Evolutionary conservation across 768 basidiomycete genomes (phyloP).

Genomic region (Phlebiopsis gigantea): DNA sequence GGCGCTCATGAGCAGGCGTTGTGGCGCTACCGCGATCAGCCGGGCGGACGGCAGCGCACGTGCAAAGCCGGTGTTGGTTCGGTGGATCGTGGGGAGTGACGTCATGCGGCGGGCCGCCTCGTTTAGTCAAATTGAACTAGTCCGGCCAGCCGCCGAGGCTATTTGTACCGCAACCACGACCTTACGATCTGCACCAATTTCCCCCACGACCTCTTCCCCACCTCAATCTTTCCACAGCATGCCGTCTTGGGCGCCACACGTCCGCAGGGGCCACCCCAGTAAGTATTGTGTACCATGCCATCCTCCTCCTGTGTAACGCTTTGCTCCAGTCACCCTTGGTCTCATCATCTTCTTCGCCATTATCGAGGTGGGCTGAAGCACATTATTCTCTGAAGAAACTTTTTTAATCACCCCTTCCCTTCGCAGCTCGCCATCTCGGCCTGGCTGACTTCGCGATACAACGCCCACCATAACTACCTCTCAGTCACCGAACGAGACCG

Average conservation of each 20-base stretch:
- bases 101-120: conserved; percentile 1
- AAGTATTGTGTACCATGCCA: background rate
- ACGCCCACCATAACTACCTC: conserved; percentile 47
- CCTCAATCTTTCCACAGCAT: background rate
- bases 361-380: conserved; percentile 47
- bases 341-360: conserved; percentile 56
- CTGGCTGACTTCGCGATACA: conserved; percentile 64
- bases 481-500: conserved; percentile 49
- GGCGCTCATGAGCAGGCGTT: conserved; percentile 1
- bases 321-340: conserved; percentile 41
- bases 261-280: conserved; percentile 16
- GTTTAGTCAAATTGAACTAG: background rate
- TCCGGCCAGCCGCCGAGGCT: background rate
- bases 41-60: background rate
- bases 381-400: background rate
- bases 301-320: background rate
- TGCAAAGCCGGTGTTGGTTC: background rate
- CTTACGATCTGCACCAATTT: conserved; percentile 3
- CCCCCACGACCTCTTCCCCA: conserved; percentile 1
- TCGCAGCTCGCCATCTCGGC: conserved; percentile 62
- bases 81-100: background rate
- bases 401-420: background rate
- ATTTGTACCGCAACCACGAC: background rate
- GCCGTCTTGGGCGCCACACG: conserved; percentile 9
- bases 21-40: conserved; percentile 1